These are phyloP conservation scores for Vitellaria paradoxa DNA, from an alignment of 179 eudicot species.

Conservation along the genomic window DNA sequence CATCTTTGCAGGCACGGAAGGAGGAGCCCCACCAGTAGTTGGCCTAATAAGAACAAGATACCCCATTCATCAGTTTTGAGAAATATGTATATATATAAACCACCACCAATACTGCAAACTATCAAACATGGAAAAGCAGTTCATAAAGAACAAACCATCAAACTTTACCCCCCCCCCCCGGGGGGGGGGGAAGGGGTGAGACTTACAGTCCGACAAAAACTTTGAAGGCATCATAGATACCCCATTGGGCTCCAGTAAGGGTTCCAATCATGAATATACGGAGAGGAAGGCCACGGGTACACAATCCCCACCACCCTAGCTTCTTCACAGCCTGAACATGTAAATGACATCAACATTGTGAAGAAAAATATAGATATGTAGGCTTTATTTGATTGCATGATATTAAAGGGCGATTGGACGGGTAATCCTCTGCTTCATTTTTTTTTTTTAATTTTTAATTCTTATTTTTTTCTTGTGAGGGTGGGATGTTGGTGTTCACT, in stretches of 20 bases:
- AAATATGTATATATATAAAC: no score
- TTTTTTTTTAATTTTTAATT: no score
- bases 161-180: no score
- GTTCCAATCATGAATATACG: conserved; percentile 58
- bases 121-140: no score
- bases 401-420: no score
- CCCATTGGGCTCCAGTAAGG: conserved; percentile 60
- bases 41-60: conserved; percentile 26
- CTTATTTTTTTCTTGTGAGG: no score
- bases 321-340: conserved; percentile 49
- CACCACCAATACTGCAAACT: no score
- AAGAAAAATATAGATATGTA: neutral
- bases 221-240: conserved; percentile 53
- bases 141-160: no score
- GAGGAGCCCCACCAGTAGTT: conserved; percentile 38
- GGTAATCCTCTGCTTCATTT: no score
- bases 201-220: conserved; percentile 59
- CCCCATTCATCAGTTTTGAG: no score
- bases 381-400: no score
- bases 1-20: conserved; percentile 12
- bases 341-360: neutral
- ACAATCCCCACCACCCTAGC: conserved; percentile 43
- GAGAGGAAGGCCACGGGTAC: conserved; percentile 55
- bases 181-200: neutral
- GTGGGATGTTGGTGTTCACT: no score